Percentiles rank a stretch among this genome's conserved stretches.
Conservation (phyloP, 352 stramenopile genomes). For the Thraustochytrium striatum region DNA sequence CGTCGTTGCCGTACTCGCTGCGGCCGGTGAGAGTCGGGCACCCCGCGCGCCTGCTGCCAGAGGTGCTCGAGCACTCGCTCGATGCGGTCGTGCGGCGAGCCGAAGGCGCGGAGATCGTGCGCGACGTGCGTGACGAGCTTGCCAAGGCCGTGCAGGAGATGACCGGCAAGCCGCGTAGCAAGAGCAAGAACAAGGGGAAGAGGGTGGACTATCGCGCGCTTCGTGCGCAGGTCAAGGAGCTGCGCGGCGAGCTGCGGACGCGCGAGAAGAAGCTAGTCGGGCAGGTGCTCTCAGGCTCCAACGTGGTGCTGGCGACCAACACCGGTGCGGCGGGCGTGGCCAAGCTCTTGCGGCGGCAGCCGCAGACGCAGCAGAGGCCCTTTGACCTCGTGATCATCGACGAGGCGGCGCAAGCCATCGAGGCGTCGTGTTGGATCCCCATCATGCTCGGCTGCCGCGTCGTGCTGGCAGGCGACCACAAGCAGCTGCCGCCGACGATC, state of each 20-base stretch:
- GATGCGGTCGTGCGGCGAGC: slow-evolving; percentile 82
- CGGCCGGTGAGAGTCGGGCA: slow-evolving; percentile 89
- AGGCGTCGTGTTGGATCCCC: slow-evolving; percentile 93
- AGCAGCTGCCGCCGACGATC: slow-evolving; percentile 94
- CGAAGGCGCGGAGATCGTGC: slow-evolving; percentile 91
- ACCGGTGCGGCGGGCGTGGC: slow-evolving; percentile 77
- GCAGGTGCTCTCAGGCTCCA: slow-evolving; percentile 78
- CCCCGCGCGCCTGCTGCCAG: slow-evolving; percentile 81
- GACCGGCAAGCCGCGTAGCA: not conserved
- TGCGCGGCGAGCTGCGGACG: slow-evolving; percentile 87
- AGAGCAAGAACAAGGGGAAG: slow-evolving; percentile 54
- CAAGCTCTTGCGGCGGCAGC: no score
- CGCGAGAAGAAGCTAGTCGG: slow-evolving; percentile 86
- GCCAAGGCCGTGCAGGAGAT: not conserved
- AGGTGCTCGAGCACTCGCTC: slow-evolving; percentile 85
- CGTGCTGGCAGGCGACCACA: slow-evolving; percentile 86
- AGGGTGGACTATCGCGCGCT: slow-evolving; percentile 63
- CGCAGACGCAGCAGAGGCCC: no score
- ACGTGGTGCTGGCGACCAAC: slow-evolving; percentile 94
- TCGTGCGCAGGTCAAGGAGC: slow-evolving; percentile 73
- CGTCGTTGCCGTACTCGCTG: no score
- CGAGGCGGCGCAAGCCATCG: slow-evolving; percentile 92
- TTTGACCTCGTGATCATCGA: slow-evolving; percentile 96
- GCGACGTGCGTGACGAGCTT: slow-evolving; percentile 87
- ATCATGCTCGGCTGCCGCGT: slow-evolving; percentile 82